Evolutionary conservation across 192 early-diverging fungal genomes (phyloP).

Genomic region (Coemansia umbellata): DNA sequence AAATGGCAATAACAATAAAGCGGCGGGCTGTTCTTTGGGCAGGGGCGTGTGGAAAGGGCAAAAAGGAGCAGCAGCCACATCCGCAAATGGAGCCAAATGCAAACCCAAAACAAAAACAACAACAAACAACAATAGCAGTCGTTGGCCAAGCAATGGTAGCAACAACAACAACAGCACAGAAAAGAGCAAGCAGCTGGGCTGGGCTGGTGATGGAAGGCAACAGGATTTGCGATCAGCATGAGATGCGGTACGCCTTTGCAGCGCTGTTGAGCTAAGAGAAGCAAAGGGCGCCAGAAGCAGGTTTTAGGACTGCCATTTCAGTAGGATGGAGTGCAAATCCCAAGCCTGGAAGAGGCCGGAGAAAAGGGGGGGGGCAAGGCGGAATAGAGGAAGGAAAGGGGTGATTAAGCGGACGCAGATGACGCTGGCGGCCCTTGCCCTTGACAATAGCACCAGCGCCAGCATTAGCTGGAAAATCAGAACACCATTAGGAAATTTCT

Average conservation of each 20-base stretch:
- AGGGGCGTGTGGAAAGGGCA: not conserved
- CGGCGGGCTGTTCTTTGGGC: not conserved
- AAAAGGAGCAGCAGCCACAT: conserved; percentile 13
- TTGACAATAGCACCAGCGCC: too few species aligned
- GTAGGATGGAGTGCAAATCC: too few species aligned
- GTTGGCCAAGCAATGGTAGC: conserved; percentile 10
- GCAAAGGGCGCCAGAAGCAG: too few species aligned
- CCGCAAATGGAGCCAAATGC: conserved; percentile 12
- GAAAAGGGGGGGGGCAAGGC: too few species aligned
- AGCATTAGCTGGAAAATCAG: too few species aligned
- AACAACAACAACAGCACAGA: conserved; percentile 17
- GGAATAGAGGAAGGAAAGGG: too few species aligned
- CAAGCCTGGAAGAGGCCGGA: too few species aligned
- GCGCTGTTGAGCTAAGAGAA: not conserved
- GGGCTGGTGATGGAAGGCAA: conserved; percentile 4
- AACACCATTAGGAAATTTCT: too few species aligned
- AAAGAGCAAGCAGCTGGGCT: conserved; percentile 3
- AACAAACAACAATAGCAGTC: conserved; percentile 11
- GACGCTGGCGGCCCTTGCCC: too few species aligned
- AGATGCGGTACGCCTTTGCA: too few species aligned
- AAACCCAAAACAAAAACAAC: conserved; percentile 13
- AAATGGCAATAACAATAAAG: not conserved
- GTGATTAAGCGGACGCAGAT: too few species aligned
- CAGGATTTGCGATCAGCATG: conserved; percentile 30
- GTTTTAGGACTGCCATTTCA: too few species aligned